Base-by-base conservation (phyloP, 2,329 filamentous ascomycete species). In the Calonectria honghensis region DNA sequence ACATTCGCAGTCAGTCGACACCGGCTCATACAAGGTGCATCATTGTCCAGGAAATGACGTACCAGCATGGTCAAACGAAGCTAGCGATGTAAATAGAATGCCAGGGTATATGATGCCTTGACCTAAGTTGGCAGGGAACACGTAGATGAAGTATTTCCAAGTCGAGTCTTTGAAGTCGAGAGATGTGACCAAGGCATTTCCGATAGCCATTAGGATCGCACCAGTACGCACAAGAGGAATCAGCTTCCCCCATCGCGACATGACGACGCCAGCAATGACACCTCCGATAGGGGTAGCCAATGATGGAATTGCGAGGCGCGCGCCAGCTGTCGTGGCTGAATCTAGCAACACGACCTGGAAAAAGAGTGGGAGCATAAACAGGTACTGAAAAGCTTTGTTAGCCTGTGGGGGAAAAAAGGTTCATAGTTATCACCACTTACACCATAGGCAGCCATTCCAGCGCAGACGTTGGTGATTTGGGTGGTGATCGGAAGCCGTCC, bases 311-410 rank as follows among this genome's bases (percentile, higher is more conserved):
- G 92, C 89, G 9, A 95, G 89, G 1, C 93, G 89, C 7, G 91
- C 88, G 0, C 93, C 93, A 0, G 93, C 93, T 18, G 88, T 87
- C 0, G 92, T 92, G 0, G 93, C 90, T 0, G 91, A 91, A 73
- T 94, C 92, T 2, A 91, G 84, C 3, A 93, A 87, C 9, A 94
- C 91, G 0, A 91, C 91, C 78, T 94, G 92, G 81, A 94, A 95
- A 84, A 93, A 94, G 6, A 95, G 85, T 0, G 93, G 93, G 0
- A 93, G 88, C 79, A 93, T 93, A 85, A 95, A 94, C 20, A 94
- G 86, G 76, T 94, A 91, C 88, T 90, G 54, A 16, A 41, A 16
- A 83, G 0, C 37, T 7, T 18, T 31, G 66, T 81, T 18, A 82
- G 77, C 20, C 14, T 18, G 10, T 4, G 14, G 24, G 1, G 3